Evolutionary conservation across 495 filamentous ascomycete species (phyloP), one percentile per base, ranked within the genome.

Genomic region (Lasiosphaeris hirsuta): DNA sequence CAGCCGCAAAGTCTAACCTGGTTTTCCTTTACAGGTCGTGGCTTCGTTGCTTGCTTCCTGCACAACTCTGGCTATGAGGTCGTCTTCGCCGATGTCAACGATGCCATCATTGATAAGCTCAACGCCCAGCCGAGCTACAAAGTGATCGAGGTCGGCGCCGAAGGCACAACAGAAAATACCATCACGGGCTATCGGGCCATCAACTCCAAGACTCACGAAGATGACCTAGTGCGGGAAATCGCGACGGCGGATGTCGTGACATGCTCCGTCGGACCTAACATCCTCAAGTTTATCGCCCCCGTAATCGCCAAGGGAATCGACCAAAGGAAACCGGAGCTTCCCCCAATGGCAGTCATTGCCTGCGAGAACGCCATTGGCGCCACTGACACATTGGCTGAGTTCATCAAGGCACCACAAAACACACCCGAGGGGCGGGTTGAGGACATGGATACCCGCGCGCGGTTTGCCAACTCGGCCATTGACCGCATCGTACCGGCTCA

Each of bases 331-430:
- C 81, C 83, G 36, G 80, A 78, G n/a, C 70, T 80, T 40, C 82
- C 81, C 51, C 93, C 92, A 3, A 67, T 96, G 39, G 90, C 91
- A 7, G 89, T 98, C 67, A 94, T 98, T 72, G 94, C 94, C 42
- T 98, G 94, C 72, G 94, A 98, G 79, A 98, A 98, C 76, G 89
- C 89, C 67, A 96, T 96, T 64, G 86, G 86, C 55, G 94, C 90
- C 59, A 97, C 95, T 7, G 89, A 94, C 67, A 86, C 86, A 1
- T 84, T 96, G 39, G 86, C 86, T 55, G 82, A 79, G 40, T 85
- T 87, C 78, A 93, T 96, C 80, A 88, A 90, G 75, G 75, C 88
- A 38, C 73, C 78, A 44, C 75, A 83, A 54, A 82, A 89, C 71
- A 89, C 87, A 13, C 72, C 79, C 46, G 59, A 77, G 38, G 75